These are phyloP conservation scores for Sporisorium graminicola DNA, from an alignment of 1,284 basidiomycete species.

Conservation along the genomic window DNA sequence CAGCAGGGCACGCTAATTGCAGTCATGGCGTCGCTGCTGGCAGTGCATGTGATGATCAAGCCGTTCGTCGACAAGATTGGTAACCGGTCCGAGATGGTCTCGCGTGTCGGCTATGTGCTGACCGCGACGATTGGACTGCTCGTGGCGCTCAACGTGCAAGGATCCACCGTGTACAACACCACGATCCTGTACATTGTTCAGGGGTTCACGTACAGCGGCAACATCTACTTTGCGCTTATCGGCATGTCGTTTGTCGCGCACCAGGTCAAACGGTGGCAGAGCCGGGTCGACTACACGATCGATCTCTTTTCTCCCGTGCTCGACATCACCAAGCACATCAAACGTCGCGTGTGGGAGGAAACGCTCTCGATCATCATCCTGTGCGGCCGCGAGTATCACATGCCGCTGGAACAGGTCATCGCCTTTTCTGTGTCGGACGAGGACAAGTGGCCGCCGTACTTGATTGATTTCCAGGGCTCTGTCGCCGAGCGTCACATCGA, in stretches of 20 bases:
- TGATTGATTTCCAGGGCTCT: conserved; percentile 78
- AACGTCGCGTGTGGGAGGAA: conserved; percentile 85
- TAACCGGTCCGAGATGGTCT: conserved; percentile 83
- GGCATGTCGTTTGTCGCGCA: conserved; percentile 52
- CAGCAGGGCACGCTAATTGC: conserved; percentile 78
- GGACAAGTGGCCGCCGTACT: conserved; percentile 79
- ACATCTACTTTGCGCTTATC: conserved; percentile 63
- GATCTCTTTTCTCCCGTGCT: conserved; percentile 84
- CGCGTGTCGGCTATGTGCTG: conserved; percentile 78
- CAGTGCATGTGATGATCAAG: conserved; percentile 71
- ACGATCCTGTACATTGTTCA: conserved; percentile 59
- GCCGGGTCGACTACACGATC: conserved; percentile 82
- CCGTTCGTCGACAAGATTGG: conserved; percentile 81
- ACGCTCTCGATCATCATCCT: conserved; percentile 79
- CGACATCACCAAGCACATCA: conserved; percentile 78
- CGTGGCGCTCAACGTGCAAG: conserved; percentile 63
- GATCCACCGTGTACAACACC: conserved; percentile 60
- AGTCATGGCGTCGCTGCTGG: conserved; percentile 76
- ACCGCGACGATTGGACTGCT: conserved; percentile 77
- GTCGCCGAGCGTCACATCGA: conserved; percentile 82
- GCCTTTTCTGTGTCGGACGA: conserved; percentile 75
- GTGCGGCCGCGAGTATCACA: conserved; percentile 75
- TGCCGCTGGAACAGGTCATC: conserved; percentile 77
- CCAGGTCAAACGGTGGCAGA: conserved; percentile 73
- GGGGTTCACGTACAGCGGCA: conserved; percentile 48